These are phyloP conservation scores for Lactifluus piperatus DNA, from an alignment of 768 basidiomycete genomes.

Conservation along the genomic window DNA sequence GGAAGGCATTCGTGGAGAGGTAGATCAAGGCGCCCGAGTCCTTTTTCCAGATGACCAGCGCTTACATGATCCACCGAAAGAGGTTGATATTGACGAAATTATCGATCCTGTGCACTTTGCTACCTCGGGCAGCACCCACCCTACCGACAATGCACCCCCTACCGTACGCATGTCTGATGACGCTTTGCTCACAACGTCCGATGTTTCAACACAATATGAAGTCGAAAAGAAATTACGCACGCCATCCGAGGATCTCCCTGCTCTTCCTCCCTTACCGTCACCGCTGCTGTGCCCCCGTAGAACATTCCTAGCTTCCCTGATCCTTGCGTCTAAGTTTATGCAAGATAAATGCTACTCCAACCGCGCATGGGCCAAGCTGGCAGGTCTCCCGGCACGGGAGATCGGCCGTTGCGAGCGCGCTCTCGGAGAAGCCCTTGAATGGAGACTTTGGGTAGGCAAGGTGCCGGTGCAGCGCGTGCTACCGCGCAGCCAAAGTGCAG, in stretches of 20 bases:
- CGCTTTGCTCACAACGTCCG: slow-evolving; percentile 1
- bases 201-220: slow-evolving; percentile 2
- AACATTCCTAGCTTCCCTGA: slow-evolving; percentile 80
- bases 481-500: slow-evolving; percentile 15
- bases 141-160: not conserved
- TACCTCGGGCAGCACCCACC: not conserved
- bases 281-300: slow-evolving; percentile 84
- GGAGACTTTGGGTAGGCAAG: slow-evolving; percentile 93
- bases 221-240: slow-evolving; percentile 17
- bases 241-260: slow-evolving; percentile 23
- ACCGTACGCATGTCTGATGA: slow-evolving; percentile 18
- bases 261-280: slow-evolving; percentile 49
- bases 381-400: slow-evolving; percentile 79
- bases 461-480: slow-evolving; percentile 25
- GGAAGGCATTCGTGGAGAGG: slow-evolving; percentile 33
- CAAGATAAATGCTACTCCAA: slow-evolving; percentile 94
- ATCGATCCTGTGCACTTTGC: slow-evolving; percentile 7
- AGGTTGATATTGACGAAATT: slow-evolving; percentile 25
- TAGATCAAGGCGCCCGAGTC: slow-evolving; percentile 37
- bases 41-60: slow-evolving; percentile 30
- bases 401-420: slow-evolving; percentile 85
- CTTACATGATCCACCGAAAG: slow-evolving; percentile 30
- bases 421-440: slow-evolving; percentile 76
- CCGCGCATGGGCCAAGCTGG: slow-evolving; percentile 88
- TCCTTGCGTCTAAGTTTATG: slow-evolving; percentile 86